Base-by-base conservation (phyloP, 129 eudicot species). In the Lactuca sativa region DNA sequence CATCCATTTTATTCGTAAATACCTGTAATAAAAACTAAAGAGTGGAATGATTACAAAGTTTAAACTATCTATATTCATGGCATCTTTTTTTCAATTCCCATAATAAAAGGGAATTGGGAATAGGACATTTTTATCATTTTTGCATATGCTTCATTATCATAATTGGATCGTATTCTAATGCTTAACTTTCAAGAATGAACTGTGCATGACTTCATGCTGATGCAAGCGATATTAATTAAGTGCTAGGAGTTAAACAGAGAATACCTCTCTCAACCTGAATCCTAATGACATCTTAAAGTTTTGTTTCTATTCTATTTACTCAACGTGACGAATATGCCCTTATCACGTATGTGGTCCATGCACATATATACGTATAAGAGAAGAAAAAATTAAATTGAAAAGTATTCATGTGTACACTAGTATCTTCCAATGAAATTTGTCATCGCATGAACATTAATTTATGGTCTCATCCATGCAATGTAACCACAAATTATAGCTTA, bases 21-120 rank as follows among this genome's bases (percentile, higher is more conserved):
- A 11, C 4, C 15, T 3, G 12, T 47, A 47, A 47, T 36, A 36
- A 36, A 4, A 47, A 11, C 5, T 11, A 47, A 47, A n/a, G n/a
- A 31, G 2, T 21, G 44, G 32, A 51, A 64, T 59, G 61, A 43
- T 34, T 11, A 44, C 9, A 11, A 30, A 63, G 47, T 32, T 13
- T 52, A 40, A 71, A 55, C 60, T 33, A 59, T 48, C 47, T 38
- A 67, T 21, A 13, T 21, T 43, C 41, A 36, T 57, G 56, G 48
- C 21, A 49, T 37, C 63, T 63, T 33, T 64, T 16, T 58, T 71
- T 53, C 43, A 53, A 38, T 79, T 64, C 73, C 87, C 75, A 70
- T 34, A n/a, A 44, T 32, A 61, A 18, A 66, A 30, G 81, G 87
- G 48, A 66, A 77, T 18, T 10, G 25, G 61, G 74, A 77, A 77